These are phyloP conservation scores for Cichorium intybus DNA, from an alignment of 140 eudicot species.

Conservation along the genomic window DNA sequence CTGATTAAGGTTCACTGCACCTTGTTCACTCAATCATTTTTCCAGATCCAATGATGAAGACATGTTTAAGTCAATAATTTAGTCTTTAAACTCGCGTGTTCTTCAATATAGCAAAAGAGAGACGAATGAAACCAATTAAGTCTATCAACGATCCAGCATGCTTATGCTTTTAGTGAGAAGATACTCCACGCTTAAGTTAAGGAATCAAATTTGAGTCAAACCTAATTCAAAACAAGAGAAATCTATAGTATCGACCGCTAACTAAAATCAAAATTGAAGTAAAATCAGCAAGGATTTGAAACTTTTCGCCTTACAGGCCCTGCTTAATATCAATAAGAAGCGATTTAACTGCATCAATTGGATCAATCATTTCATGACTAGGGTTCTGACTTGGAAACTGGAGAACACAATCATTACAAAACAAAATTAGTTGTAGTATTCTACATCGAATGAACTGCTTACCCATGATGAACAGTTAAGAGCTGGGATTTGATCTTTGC, in stretches of 20 bases:
- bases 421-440: neutral
- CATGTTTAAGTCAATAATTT: neutral
- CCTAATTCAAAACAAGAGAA: slow-evolving; percentile 2
- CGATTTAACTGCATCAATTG: slow-evolving; percentile 11
- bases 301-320: neutral
- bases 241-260: slow-evolving; percentile 10
- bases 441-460: slow-evolving; percentile 4
- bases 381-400: slow-evolving; percentile 22
- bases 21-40: neutral
- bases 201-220: slow-evolving; percentile 8
- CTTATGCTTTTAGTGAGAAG: neutral
- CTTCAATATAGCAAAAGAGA: neutral
- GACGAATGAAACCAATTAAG: neutral
- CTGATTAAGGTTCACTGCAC: neutral
- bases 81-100: neutral
- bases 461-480: slow-evolving; percentile 19
- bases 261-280: slow-evolving; percentile 17
- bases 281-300: slow-evolving; percentile 10
- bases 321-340: neutral
- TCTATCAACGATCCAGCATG: slow-evolving; percentile 9
- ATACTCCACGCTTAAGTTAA: slow-evolving; percentile 1
- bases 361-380: slow-evolving; percentile 15
- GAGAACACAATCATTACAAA: neutral
- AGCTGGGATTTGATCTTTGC: slow-evolving; percentile 25
- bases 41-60: slow-evolving; percentile 21